Evolutionary conservation across 2,329 filamentous ascomycete species (phyloP).

Genomic region (Phialophora tarda): DNA sequence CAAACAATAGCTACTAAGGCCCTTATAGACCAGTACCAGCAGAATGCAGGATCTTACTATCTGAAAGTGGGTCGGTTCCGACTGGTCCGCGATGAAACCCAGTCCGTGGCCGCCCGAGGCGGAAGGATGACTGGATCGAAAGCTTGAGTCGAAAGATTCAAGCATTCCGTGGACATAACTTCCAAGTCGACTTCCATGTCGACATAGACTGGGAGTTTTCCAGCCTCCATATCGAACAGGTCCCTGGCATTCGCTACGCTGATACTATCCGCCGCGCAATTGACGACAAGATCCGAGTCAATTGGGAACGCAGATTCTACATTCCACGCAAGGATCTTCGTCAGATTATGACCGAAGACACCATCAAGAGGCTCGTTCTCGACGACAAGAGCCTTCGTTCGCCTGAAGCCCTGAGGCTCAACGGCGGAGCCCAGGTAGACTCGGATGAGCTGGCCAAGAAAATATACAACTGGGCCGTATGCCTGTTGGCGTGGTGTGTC

Average conservation of each 20-base stretch:
- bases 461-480: background rate
- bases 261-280: background rate
- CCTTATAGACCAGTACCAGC: too few relatives aligned
- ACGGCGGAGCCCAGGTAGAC: background rate
- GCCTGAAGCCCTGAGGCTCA: background rate
- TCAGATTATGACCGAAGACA: background rate
- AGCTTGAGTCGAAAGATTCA: conserved; percentile 4
- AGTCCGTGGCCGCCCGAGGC: conserved; percentile 4
- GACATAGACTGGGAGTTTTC: background rate
- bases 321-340: background rate
- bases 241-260: background rate
- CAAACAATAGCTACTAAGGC: too few relatives aligned
- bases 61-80: too few relatives aligned
- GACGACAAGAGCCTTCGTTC: background rate
- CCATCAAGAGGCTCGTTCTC: background rate
- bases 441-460: background rate
- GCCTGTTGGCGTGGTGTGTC: background rate
- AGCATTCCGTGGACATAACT: conserved; percentile 10
- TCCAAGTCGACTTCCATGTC: background rate
- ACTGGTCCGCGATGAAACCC: conserved; percentile 4
- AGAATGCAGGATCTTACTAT: too few relatives aligned
- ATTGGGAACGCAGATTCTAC: background rate
- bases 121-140: conserved; percentile 10
- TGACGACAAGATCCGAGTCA: background rate
- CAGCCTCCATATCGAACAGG: background rate